Conservation (phyloP, 331 rosid species). For the Acacia pycnantha region DNA sequence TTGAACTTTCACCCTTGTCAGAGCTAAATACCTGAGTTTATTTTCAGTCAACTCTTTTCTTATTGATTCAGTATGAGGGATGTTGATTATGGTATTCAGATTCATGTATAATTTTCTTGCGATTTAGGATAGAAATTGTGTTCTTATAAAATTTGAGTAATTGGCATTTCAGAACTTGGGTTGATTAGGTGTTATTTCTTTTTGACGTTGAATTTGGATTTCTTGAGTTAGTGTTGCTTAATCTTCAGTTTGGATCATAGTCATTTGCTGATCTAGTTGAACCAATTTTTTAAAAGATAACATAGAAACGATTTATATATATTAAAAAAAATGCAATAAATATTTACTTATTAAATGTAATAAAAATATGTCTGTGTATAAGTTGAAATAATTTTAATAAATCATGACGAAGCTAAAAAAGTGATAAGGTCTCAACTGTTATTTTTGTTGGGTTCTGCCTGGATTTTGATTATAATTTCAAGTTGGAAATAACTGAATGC, state of each 20-base stretch:
- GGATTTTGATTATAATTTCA: background rate
- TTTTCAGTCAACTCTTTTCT: background rate
- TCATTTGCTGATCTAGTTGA: background rate
- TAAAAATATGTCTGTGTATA: background rate
- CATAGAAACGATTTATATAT: background rate
- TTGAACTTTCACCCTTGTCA: background rate
- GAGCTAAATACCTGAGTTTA: slow-evolving; percentile 11
- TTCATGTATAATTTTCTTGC: background rate
- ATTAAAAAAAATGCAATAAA: background rate
- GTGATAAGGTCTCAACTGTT: background rate
- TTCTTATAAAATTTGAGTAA: background rate
- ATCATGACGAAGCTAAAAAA: background rate
- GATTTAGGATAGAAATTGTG: background rate
- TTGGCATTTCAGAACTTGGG: background rate
- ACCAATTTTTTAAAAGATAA: background rate
- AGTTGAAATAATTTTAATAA: background rate
- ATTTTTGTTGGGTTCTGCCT: background rate
- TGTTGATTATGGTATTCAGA: background rate
- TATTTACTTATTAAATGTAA: background rate
- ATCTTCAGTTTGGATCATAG: background rate
- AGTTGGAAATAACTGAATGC: background rate
- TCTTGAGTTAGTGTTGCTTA: background rate
- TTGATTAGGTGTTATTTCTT: background rate
- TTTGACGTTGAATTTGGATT: background rate
- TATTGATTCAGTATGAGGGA: background rate